These are phyloP conservation scores for Aurinia saxatilis DNA, from an alignment of 345 rosid genomes.

Conservation along the genomic window DNA sequence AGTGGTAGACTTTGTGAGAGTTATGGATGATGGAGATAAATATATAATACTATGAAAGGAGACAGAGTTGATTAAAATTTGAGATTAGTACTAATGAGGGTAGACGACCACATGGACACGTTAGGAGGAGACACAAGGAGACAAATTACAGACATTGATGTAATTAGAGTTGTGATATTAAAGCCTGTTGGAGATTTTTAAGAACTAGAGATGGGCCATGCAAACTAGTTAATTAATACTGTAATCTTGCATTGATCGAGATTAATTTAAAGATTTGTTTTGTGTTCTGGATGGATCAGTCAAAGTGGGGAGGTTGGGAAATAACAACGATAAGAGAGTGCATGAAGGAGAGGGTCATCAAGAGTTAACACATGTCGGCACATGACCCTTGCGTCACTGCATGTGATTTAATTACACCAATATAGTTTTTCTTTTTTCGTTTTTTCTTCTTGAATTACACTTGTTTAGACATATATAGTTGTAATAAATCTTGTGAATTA, in stretches of 20 bases:
- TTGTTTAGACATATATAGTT: too few species aligned
- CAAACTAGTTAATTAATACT: constrained; percentile 3
- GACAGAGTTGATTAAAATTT: not conserved
- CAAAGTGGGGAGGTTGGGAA: constrained; percentile 7
- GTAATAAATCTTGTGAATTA: not conserved
- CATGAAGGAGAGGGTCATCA: constrained; percentile 20
- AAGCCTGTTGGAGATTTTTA: not conserved
- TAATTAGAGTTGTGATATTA: constrained; percentile 16
- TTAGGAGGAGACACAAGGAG: constrained; percentile 26
- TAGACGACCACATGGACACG: constrained; percentile 32
- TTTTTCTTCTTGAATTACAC: not conserved
- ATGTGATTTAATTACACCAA: constrained; percentile 12
- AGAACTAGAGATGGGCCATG: too few species aligned
- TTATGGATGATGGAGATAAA: constrained; percentile 13
- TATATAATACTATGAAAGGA: not conserved
- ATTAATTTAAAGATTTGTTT: not conserved
- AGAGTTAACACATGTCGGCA: constrained; percentile 29
- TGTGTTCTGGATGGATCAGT: constrained; percentile 6
- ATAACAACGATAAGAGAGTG: constrained; percentile 6
- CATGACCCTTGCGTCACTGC: constrained; percentile 26
- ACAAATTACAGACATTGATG: constrained; percentile 27
- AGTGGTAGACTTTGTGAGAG: constrained; percentile 27
- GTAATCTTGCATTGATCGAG: constrained; percentile 15
- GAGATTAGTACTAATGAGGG: constrained; percentile 11
- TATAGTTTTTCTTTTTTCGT: not conserved